These are phyloP conservation scores for Nitzschia inconspicua DNA, from an alignment of 108 stramenopile genomes.

Conservation along the genomic window DNA sequence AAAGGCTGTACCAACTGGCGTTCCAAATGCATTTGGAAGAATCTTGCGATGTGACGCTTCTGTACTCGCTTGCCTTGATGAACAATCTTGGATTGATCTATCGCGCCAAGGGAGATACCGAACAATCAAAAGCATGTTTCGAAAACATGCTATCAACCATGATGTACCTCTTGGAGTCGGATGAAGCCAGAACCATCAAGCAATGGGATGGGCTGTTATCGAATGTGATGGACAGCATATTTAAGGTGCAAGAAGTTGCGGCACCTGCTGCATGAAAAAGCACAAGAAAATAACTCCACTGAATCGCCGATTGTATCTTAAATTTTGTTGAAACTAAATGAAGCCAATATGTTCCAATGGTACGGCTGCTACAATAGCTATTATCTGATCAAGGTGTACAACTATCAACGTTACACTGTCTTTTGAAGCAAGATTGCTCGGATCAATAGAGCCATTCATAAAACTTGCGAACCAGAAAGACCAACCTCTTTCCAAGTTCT, in stretches of 20 bases:
- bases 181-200: slow-evolving; percentile 8
- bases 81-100: slow-evolving; percentile 26
- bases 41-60: slow-evolving; percentile 9
- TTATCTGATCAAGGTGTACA: too few species aligned
- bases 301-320: too few species aligned
- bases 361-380: too few species aligned
- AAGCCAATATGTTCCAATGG: too few species aligned
- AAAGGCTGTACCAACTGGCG: slow-evolving; percentile 14
- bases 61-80: slow-evolving; percentile 18
- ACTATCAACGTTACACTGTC: too few species aligned
- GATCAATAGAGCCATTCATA: too few species aligned
- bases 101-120: background rate
- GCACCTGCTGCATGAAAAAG: slow-evolving; percentile 18
- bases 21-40: slow-evolving; percentile 24
- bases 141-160: slow-evolving; percentile 19
- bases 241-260: background rate
- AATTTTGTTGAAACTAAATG: too few species aligned
- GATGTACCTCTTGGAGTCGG: slow-evolving; percentile 20
- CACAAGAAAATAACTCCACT: too few species aligned
- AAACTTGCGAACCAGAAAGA: too few species aligned
- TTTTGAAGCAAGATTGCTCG: too few species aligned
- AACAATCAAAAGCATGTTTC: slow-evolving; percentile 15
- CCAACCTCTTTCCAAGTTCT: too few species aligned
- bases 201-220: slow-evolving; percentile 25
- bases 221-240: slow-evolving; percentile 9